Evolutionary conservation across 176 grass and related monocot genomes (phyloP).

Genomic region (Chrysopogon serrulatus): DNA sequence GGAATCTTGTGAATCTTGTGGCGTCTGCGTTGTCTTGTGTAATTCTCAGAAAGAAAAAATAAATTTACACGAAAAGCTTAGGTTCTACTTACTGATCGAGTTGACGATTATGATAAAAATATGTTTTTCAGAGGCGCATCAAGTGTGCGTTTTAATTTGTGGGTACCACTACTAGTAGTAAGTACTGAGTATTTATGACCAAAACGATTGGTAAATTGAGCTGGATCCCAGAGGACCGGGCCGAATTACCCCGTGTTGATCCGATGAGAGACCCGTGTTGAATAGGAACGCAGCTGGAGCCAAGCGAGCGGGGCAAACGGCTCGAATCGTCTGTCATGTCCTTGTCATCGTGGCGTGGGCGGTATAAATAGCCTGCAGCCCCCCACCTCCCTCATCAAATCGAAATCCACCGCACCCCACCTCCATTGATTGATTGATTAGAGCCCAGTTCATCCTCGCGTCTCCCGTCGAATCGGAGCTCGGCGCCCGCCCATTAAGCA

Average conservation of each 20-base stretch:
- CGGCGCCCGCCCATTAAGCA: background rate
- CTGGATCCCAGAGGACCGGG: background rate
- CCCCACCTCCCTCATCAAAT: constrained; percentile 11
- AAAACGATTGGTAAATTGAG: background rate
- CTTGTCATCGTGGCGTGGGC: background rate
- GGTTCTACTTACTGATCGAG: no score
- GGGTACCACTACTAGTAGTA: no score
- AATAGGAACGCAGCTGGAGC: background rate
- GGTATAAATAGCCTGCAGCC: constrained; percentile 27
- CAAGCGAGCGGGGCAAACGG: background rate
- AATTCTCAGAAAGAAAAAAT: no score
- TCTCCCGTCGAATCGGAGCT: background rate
- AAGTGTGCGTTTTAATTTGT: background rate
- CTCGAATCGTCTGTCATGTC: background rate
- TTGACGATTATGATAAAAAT: no score
- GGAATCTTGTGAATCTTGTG: no score
- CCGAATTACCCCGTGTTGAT: background rate
- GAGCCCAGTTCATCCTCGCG: background rate
- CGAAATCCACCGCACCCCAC: constrained; percentile 17
- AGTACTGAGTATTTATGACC: background rate
- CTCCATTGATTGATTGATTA: background rate
- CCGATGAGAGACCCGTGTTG: background rate
- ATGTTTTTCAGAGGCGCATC: no score
- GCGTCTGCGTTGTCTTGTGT: no score
- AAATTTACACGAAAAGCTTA: no score